Conservation (phyloP, 306 rosid genomes). For the Pyrus betulifolia region DNA sequence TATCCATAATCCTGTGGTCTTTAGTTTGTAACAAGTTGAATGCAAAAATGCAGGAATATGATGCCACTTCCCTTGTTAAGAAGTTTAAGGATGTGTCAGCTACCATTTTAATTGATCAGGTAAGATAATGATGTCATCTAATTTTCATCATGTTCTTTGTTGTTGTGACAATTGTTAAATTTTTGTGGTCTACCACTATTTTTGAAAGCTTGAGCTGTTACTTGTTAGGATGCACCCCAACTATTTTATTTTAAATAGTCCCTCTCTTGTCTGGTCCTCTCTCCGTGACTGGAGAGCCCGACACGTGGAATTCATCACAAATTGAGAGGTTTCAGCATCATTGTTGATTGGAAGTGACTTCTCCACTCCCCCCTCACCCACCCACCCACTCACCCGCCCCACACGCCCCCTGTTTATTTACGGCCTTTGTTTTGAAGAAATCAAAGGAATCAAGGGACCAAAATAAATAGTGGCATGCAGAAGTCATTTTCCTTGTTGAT, state of each 20-base stretch:
- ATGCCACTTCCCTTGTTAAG: conserved; percentile 57
- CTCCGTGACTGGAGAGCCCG: not conserved
- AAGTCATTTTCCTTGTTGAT: no score
- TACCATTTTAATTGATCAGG: conserved; percentile 93
- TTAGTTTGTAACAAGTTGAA: conserved; percentile 2
- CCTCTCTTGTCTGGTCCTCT: not conserved
- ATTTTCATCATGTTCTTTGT: not conserved
- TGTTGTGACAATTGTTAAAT: not conserved
- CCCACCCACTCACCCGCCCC: no score
- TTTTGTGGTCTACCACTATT: not conserved
- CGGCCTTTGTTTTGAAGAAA: no score
- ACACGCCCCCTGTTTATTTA: no score
- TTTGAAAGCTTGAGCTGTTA: not conserved
- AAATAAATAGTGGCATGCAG: no score
- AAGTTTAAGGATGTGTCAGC: conserved; percentile 47
- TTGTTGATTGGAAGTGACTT: no score
- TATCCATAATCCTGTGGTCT: not conserved
- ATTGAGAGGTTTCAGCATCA: no score
- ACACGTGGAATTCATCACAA: not conserved
- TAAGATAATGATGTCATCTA: conserved; percentile 11
- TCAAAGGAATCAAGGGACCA: no score
- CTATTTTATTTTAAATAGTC: not conserved
- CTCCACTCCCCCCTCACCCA: no score
- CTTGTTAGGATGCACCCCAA: not conserved
- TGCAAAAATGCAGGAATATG: conserved; percentile 69